These are phyloP conservation scores for Mortierella sp. DNA, from an alignment of 371 early-diverging fungal species.

Conservation along the genomic window DNA sequence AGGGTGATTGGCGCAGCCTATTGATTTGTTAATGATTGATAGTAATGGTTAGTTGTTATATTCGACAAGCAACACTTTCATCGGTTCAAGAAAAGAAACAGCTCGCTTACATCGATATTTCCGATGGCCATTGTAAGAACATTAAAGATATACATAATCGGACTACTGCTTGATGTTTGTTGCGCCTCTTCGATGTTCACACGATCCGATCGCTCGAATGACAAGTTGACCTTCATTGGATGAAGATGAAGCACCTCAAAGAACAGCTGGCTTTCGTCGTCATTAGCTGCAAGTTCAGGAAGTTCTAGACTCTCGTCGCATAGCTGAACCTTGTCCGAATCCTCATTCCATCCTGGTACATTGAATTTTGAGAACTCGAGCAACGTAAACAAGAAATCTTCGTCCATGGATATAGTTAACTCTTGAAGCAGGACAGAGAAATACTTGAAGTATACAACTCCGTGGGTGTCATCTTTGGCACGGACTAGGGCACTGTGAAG, in stretches of 20 bases:
- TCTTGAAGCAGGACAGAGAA: constrained; percentile 92
- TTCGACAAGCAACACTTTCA: not conserved
- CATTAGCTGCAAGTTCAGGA: constrained; percentile 76
- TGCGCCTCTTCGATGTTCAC: constrained; percentile 71
- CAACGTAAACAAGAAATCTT: constrained; percentile 88
- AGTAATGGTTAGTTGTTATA: not conserved
- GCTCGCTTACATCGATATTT: constrained; percentile 84
- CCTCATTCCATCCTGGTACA: constrained; percentile 67
- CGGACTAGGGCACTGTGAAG: constrained; percentile 75
- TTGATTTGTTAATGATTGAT: not conserved
- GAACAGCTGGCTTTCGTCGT: constrained; percentile 83
- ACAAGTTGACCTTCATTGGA: constrained; percentile 94
- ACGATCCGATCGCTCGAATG: constrained; percentile 90
- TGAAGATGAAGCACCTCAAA: constrained; percentile 96
- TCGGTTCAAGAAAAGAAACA: not conserved
- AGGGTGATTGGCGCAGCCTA: constrained; percentile 91
- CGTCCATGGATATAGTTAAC: constrained; percentile 92
- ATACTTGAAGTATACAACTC: constrained; percentile 93
- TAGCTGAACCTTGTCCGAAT: constrained; percentile 55
- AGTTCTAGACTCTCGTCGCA: constrained; percentile 72
- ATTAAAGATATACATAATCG: constrained; percentile 77
- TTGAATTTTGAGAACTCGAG: constrained; percentile 88
- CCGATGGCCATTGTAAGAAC: constrained; percentile 97
- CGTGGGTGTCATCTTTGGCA: constrained; percentile 88
- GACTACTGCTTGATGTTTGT: constrained; percentile 58